Conservation (phyloP, 108 stramenopile species). For the Skeletonema costatum region DNA sequence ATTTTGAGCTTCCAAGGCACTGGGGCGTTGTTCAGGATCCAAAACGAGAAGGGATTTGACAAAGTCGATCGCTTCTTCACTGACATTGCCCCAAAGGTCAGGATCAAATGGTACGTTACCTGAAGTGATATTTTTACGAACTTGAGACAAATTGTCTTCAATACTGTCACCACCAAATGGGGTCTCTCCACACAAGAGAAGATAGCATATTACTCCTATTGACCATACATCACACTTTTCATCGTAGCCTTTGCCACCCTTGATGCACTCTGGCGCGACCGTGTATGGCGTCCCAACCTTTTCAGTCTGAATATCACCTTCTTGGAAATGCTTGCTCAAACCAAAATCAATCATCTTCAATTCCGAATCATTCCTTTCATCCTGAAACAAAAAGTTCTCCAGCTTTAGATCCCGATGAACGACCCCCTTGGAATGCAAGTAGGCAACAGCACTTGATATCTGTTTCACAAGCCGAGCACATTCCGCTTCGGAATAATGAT, state of each 20-base stretch:
- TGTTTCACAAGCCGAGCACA: constrained; percentile 43
- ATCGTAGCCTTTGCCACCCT: constrained; percentile 93
- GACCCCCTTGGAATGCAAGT: constrained; percentile 73
- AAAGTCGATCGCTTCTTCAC: constrained; percentile 83
- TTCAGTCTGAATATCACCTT: constrained; percentile 77
- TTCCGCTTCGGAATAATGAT: constrained; percentile 39
- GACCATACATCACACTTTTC: constrained; percentile 95
- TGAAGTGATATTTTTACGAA: constrained; percentile 86
- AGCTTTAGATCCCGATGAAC: constrained; percentile 92
- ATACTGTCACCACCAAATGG: constrained; percentile 92
- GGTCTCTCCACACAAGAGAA: constrained; percentile 87
- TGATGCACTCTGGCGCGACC: constrained; percentile 94
- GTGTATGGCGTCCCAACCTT: constrained; percentile 95
- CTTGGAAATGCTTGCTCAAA: constrained; percentile 82
- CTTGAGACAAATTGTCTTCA: constrained; percentile 51
- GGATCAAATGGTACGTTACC: constrained; percentile 89
- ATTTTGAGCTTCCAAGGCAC: constrained; percentile 84
- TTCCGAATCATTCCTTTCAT: constrained; percentile 89
- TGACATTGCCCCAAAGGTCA: constrained; percentile 87
- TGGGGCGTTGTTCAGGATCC: constrained; percentile 84
- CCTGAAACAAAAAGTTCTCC: constrained; percentile 92
- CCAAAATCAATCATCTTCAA: constrained; percentile 96
- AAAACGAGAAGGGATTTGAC: constrained; percentile 84
- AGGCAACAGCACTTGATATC: constrained; percentile 64
- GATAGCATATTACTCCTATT: constrained; percentile 93